phyloP scores from a whole-genome alignment of 192 early-diverging fungal genomes.

The Backusella tarrabulga region DNA sequence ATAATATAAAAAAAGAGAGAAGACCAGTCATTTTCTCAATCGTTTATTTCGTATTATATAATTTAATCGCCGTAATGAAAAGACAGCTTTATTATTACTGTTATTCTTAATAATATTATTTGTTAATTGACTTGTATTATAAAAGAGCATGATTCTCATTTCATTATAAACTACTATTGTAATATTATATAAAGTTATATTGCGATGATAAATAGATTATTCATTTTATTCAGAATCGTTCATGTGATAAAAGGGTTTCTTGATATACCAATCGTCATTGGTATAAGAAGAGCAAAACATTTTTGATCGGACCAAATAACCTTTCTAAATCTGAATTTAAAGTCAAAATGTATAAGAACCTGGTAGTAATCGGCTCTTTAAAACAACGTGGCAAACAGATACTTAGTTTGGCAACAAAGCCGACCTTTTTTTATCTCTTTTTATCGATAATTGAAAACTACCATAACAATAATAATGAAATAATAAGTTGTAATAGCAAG shows the following conservation, averaged over 20 bases:
- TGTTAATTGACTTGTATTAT: background rate
- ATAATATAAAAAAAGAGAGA: background rate
- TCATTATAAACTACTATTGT: background rate
- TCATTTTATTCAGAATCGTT: background rate
- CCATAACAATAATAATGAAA: background rate
- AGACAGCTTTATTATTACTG: background rate
- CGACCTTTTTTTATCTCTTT: background rate
- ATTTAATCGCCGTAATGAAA: slow-evolving; percentile 8
- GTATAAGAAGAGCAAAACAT: background rate
- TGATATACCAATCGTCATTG: background rate
- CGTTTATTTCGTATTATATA: background rate
- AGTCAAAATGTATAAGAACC: background rate
- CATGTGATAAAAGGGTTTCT: background rate
- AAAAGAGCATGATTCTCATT: background rate
- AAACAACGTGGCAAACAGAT: slow-evolving; percentile 8
- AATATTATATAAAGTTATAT: background rate
- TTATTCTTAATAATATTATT: background rate
- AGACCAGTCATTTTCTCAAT: slow-evolving; percentile 2
- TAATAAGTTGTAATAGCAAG: background rate
- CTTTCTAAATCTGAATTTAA: background rate
- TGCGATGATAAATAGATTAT: too few species aligned
- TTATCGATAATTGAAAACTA: background rate
- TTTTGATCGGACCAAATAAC: background rate
- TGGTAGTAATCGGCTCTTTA: background rate
- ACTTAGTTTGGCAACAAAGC: slow-evolving; percentile 13